Percentiles rank a stretch among this genome's conserved stretches.
phyloP scores from a whole-genome alignment of 768 basidiomycete genomes.

The Auricularia sp. region DNA sequence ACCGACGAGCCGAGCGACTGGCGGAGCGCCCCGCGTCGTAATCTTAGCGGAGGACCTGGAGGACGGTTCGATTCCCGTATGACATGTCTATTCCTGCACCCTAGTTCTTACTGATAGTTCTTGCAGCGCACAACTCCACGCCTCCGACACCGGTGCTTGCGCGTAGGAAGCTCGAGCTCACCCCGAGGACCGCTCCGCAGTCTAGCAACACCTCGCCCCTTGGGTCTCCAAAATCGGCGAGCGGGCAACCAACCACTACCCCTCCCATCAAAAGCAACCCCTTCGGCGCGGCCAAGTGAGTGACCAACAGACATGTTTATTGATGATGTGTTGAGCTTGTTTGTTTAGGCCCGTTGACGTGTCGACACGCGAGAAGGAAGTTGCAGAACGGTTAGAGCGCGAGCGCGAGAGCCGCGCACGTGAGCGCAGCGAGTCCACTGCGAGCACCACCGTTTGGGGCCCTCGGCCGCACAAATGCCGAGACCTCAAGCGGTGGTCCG shows the following conservation, averaged over 20 bases:
- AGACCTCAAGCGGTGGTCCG: slow-evolving; percentile 9
- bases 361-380: slow-evolving; percentile 62
- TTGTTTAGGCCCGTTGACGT: slow-evolving; percentile 71
- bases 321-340: neutral
- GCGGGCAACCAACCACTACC: slow-evolving; percentile 30
- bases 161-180: slow-evolving; percentile 74
- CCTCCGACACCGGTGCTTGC: slow-evolving; percentile 74
- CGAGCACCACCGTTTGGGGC: neutral
- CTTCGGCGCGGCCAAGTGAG: slow-evolving; percentile 79
- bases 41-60: slow-evolving; percentile 6
- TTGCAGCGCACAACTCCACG: slow-evolving; percentile 55
- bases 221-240: slow-evolving; percentile 64
- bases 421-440: slow-evolving; percentile 2
- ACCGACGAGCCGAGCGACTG: slow-evolving; percentile 38
- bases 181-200: slow-evolving; percentile 57
- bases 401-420: slow-evolving; percentile 33
- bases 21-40: slow-evolving; percentile 38
- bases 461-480: neutral
- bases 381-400: slow-evolving; percentile 59
- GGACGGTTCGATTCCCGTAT: slow-evolving; percentile 41
- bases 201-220: slow-evolving; percentile 68
- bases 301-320: neutral
- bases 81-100: slow-evolving; percentile 14
- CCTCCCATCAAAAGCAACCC: slow-evolving; percentile 51
- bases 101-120: neutral